These are phyloP conservation scores for Nyssa sinensis DNA, from an alignment of 148 eudicot genomes.

Conservation along the genomic window DNA sequence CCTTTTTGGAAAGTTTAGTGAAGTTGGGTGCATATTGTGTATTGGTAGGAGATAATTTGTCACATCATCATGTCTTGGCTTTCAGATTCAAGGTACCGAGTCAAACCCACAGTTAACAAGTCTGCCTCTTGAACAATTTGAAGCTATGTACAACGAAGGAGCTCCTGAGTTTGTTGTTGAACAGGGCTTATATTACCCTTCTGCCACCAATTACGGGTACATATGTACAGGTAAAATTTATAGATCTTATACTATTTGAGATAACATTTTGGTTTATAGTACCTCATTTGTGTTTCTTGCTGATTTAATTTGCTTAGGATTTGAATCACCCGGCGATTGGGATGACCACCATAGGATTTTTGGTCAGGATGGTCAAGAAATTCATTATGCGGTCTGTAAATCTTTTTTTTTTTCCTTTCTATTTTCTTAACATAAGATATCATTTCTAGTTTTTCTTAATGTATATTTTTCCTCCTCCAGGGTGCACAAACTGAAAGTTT, in stretches of 20 bases:
- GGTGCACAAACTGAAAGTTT: slow-evolving; percentile 68
- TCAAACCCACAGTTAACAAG: slow-evolving; percentile 40
- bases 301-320: slow-evolving; percentile 43
- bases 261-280: no score
- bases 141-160: slow-evolving; percentile 61
- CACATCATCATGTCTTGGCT: slow-evolving; percentile 9
- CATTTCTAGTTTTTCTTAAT: no score
- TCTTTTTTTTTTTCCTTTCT: no score
- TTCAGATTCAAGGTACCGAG: slow-evolving; percentile 57
- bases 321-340: slow-evolving; percentile 73
- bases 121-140: slow-evolving; percentile 39
- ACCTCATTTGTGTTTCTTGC: not conserved
- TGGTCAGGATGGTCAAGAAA: slow-evolving; percentile 81
- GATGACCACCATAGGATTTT: slow-evolving; percentile 72
- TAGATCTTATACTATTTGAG: not conserved
- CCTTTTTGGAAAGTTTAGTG: not conserved
- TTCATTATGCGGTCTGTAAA: slow-evolving; percentile 64
- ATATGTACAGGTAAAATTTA: slow-evolving; percentile 70
- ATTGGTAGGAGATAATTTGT: not conserved
- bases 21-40: not conserved
- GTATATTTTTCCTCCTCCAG: slow-evolving; percentile 31
- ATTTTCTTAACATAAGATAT: no score
- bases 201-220: slow-evolving; percentile 75
- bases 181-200: slow-evolving; percentile 71
- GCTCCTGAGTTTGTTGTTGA: slow-evolving; percentile 68